These are phyloP conservation scores for Aristolochia fimbriata DNA, from an alignment of 164 flowering plant species.

Conservation along the genomic window DNA sequence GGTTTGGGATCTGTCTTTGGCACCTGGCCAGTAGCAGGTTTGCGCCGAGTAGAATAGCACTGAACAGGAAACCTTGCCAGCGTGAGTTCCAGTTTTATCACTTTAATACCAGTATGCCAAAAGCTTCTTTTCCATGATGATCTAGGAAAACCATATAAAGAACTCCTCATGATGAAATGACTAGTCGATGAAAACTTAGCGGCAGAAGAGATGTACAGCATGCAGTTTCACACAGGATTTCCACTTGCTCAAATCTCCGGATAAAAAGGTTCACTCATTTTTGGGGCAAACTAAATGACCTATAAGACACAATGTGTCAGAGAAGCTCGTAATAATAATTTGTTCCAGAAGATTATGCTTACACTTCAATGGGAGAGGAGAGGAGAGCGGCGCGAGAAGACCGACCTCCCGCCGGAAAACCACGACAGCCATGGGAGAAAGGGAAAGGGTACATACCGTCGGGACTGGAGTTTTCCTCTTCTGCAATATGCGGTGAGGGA, in stretches of 20 bases:
- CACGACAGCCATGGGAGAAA: too few species aligned
- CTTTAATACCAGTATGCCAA: constrained; percentile 18
- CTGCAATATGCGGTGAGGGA: too few species aligned
- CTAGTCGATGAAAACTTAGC: constrained; percentile 27
- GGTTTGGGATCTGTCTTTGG: constrained; percentile 20
- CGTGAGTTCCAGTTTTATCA: constrained; percentile 16
- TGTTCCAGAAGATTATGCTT: too few species aligned
- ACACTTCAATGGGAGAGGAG: too few species aligned
- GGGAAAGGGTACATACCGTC: too few species aligned
- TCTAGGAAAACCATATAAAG: constrained; percentile 13
- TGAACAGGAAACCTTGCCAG: constrained; percentile 29
- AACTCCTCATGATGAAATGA: constrained; percentile 16
- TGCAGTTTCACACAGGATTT: constrained; percentile 42
- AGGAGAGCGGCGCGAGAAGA: too few species aligned
- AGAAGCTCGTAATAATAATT: too few species aligned
- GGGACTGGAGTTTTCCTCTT: too few species aligned
- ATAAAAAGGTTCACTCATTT: neutral
- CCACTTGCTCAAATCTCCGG: constrained; percentile 12
- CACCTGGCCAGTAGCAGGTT: constrained; percentile 8
- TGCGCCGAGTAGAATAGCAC: constrained; percentile 35
- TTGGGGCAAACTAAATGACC: too few species aligned
- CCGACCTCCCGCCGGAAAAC: too few species aligned
- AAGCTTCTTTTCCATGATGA: constrained; percentile 24
- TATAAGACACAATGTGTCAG: too few species aligned
- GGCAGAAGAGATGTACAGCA: constrained; percentile 31